Percentiles rank a stretch among this genome's conserved stretches.
Conservation (phyloP, 148 eudicot species). For the Chenopodium formosanum region DNA sequence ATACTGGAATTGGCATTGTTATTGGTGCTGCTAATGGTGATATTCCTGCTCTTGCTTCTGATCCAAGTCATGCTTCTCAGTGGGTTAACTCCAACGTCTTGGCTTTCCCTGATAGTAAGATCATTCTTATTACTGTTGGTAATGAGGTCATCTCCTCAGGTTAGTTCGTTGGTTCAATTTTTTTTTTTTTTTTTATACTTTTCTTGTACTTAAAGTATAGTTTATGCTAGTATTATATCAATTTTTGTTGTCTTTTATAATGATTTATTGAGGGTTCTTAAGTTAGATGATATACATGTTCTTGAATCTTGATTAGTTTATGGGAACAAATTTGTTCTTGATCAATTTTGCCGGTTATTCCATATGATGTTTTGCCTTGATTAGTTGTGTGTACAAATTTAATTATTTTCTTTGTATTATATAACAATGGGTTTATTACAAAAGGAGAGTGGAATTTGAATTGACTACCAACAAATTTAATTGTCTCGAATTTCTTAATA, state of each 20-base stretch:
- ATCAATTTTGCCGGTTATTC: background rate
- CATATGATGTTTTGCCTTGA: background rate
- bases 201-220: background rate
- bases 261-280: too few relatives aligned
- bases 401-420: too few relatives aligned
- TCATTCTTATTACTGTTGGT: slow-evolving; percentile 69
- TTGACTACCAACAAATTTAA: too few relatives aligned
- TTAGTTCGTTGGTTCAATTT: background rate
- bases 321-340: too few relatives aligned
- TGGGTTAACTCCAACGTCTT: slow-evolving; percentile 72
- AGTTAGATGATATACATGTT: too few relatives aligned
- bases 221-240: too few relatives aligned
- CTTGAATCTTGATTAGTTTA: too few relatives aligned
- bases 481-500: too few relatives aligned
- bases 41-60: slow-evolving; percentile 69
- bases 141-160: slow-evolving; percentile 76
- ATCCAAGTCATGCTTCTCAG: slow-evolving; percentile 71
- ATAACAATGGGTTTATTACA: too few relatives aligned
- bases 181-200: background rate
- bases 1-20: slow-evolving; percentile 68
- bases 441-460: too few relatives aligned
- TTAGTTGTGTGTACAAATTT: too few relatives aligned
- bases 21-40: slow-evolving; percentile 81
- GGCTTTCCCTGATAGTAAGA: slow-evolving; percentile 66
- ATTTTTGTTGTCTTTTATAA: too few relatives aligned